Percentiles rank a stretch among this genome's conserved stretches.
phyloP scores from a whole-genome alignment of 257 asterid genomes.

The Primulina eburnea region DNA sequence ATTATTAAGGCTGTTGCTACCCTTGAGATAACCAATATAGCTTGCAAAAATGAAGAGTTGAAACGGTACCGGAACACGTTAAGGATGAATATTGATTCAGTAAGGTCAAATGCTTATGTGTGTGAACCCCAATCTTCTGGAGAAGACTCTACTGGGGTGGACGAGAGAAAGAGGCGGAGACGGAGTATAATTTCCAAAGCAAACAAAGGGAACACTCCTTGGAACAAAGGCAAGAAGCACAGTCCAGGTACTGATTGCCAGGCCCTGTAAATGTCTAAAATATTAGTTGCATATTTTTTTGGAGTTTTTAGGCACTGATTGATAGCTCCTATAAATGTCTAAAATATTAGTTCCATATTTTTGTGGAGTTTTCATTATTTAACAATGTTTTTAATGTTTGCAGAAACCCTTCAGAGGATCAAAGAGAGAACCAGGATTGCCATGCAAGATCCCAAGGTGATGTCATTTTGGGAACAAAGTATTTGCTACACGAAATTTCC shows the following conservation, averaged over 20 bases:
- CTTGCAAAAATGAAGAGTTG: conserved; percentile 31
- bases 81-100: conserved; percentile 43
- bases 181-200: conserved; percentile 94
- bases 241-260: conserved; percentile 58
- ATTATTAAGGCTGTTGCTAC: conserved; percentile 67
- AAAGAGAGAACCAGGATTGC: conserved; percentile 87
- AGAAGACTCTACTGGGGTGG: conserved; percentile 49
- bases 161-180: conserved; percentile 75
- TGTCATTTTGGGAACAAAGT: conserved; percentile 65
- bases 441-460: conserved; percentile 99
- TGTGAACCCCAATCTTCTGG: conserved; percentile 36
- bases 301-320: conserved; percentile 41
- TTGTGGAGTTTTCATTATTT: conserved; percentile 3
- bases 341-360: not conserved
- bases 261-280: not conserved
- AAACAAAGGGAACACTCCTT: conserved; percentile 87
- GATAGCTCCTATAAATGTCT: not conserved
- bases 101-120: conserved; percentile 27
- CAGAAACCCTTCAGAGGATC: conserved; percentile 82
- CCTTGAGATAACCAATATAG: conserved; percentile 44
- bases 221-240: conserved; percentile 97
- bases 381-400: conserved; percentile 27
- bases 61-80: conserved; percentile 32
- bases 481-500: conserved; percentile 24
- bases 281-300: conserved; percentile 1